phyloP scores from a whole-genome alignment of 2,329 filamentous ascomycete genomes.

The Septoria linicola region DNA sequence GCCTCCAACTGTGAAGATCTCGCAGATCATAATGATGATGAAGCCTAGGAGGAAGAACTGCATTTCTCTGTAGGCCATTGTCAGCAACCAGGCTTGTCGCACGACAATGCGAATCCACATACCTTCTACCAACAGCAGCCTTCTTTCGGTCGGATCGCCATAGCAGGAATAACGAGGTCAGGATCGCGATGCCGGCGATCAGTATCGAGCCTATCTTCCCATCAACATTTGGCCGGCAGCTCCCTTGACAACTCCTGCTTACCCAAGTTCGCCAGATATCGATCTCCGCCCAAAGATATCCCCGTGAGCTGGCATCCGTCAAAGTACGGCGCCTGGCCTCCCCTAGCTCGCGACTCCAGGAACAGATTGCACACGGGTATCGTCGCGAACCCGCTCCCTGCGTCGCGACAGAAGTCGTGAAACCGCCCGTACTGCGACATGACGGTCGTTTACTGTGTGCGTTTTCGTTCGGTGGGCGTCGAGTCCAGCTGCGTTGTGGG shows the following conservation, averaged over 20 bases:
- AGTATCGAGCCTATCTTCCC: constrained; percentile 75
- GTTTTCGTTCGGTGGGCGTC: not conserved
- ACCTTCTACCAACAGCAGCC: constrained; percentile 92
- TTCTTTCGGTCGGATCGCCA: constrained; percentile 83
- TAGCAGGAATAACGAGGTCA: constrained; percentile 65
- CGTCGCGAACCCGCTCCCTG: constrained; percentile 41
- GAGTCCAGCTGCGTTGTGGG: not conserved
- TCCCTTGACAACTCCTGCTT: constrained; percentile 37
- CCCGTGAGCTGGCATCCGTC: constrained; percentile 72
- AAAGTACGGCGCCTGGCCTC: constrained; percentile 46
- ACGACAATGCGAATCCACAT: constrained; percentile 32
- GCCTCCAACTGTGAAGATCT: constrained; percentile 92
- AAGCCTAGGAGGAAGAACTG: constrained; percentile 88
- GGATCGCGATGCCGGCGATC: constrained; percentile 73
- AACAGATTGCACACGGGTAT: constrained; percentile 62
- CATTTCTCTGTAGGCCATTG: constrained; percentile 66
- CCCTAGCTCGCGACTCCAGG: constrained; percentile 58
- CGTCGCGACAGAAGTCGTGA: constrained; percentile 52
- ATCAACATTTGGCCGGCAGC: constrained; percentile 12
- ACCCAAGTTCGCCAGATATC: constrained; percentile 80
- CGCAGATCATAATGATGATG: constrained; percentile 85
- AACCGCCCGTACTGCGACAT: constrained; percentile 39
- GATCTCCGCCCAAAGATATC: constrained; percentile 65
- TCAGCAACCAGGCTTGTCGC: constrained; percentile 39
- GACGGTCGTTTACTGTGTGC: constrained; percentile 1